Evolutionary conservation across 225 moss, liverwort and hornwort species (phyloP), one percentile per base, ranked within the genome.

Genomic region (Physcomitrium patens): DNA sequence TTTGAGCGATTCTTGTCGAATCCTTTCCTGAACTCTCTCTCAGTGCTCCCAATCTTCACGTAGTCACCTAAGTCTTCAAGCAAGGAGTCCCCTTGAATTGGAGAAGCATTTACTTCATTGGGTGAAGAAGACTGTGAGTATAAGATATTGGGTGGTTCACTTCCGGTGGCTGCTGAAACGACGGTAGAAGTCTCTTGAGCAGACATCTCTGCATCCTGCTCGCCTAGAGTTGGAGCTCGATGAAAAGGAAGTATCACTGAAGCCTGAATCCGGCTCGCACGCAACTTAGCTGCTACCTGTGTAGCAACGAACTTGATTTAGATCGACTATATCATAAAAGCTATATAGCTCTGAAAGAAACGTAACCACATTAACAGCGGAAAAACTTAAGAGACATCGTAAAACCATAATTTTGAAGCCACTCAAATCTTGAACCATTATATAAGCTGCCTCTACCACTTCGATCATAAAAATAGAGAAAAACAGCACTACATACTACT

Each of bases 211-310:
- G 66, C n/a, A 18, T 78, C 59, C 48, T 65, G 77, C 53, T 65
- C 77, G 49, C 19, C 54, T 42, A 46, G 16, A 3, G 26, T 23
- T 53, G 79, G 66, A 48, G 76, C 37, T 67, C 60, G 74, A 76
- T 83, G 61, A 49, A 87, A 90, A 67, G 87, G 85, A 69, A 90
- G 79, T 54, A 69, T 66, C 41, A 90, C 55, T 68, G 79, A 85
- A 67, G 90, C 87, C 28, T 82, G 80, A 46, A 90, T 87, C 13
- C 81, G 76, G 43, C 73, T 56, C 5, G 90, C 90, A 57, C 87
- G 87, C 52, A 74, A 45, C 68, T 79, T 90, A 65, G 90, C 90
- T 71, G 87, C 83, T 41, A 69, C 78, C 90, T 90, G 85, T 77
- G 78, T 12, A 58, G 50, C 65, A 50, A 74, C 47, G 55, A 22